Evolutionary conservation across 2,329 filamentous ascomycete species (phyloP).

Genomic region (Nannizziopsis barbatae): DNA sequence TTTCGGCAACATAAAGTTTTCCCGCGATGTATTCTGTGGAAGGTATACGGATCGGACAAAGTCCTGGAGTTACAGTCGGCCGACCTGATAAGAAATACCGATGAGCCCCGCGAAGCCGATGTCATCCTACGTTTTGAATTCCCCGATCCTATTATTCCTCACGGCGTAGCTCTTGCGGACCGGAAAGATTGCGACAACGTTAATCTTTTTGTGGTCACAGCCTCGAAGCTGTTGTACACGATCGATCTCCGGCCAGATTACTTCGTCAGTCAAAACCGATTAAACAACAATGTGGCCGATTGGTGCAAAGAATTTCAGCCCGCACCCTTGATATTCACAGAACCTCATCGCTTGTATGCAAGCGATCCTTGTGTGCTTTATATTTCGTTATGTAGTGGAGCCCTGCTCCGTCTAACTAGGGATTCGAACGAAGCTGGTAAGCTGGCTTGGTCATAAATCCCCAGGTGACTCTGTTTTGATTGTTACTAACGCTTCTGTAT

Average conservation of each 20-base stretch:
- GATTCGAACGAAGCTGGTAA: slow-evolving; percentile 43
- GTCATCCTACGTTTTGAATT: slow-evolving; percentile 71
- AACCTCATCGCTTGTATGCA: slow-evolving; percentile 69
- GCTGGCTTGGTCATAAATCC: slow-evolving; percentile 5
- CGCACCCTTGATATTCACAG: slow-evolving; percentile 63
- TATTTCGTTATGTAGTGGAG: slow-evolving; percentile 48
- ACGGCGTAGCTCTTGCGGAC: slow-evolving; percentile 75
- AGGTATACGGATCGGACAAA: slow-evolving; percentile 67
- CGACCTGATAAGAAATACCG: slow-evolving; percentile 62
- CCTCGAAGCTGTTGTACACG: slow-evolving; percentile 68
- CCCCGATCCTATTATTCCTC: slow-evolving; percentile 57
- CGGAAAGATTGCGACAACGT: slow-evolving; percentile 64
- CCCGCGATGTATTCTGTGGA: slow-evolving; percentile 83
- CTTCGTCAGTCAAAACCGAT: slow-evolving; percentile 58
- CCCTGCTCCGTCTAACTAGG: slow-evolving; percentile 55
- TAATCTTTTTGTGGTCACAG: slow-evolving; percentile 67
- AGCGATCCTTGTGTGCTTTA: slow-evolving; percentile 63
- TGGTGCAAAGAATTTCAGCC: slow-evolving; percentile 65
- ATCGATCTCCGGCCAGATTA: slow-evolving; percentile 72
- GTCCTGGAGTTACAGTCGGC: slow-evolving; percentile 72
- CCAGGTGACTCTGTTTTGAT: neutral
- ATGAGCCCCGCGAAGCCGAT: slow-evolving; percentile 54
- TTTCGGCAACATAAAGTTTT: slow-evolving; percentile 64
- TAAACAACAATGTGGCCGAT: slow-evolving; percentile 63
- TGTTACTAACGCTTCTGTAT: slow-evolving; percentile 13